Evolutionary conservation across 1,284 basidiomycete species (phyloP), one percentile per base, ranked within the genome.

Genomic region (Trametes hirsuta): DNA sequence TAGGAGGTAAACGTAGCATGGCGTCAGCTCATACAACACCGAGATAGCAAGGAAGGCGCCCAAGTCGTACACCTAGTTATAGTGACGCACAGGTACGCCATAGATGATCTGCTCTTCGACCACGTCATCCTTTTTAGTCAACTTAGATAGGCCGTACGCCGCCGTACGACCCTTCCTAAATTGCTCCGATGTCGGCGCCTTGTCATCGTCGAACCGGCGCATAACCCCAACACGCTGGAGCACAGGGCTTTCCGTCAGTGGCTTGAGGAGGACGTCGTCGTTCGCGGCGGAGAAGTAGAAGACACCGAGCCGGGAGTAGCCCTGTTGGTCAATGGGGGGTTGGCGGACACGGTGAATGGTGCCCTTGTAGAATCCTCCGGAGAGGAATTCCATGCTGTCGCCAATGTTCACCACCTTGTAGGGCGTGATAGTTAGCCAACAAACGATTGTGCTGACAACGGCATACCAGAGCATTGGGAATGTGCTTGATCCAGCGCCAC

Each of bases 401-500:
- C 79, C 79, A 40, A 76, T 76, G 66, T 81, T 81, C 56, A 81
- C 70, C 36, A 76, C 69, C 75, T 77, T 1, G 12, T 2, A 12
- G 9, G 21, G 8, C 42, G 30, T 34, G 46, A 18, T 14, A 24
- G 4, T 2, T 24, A 30, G 9, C 5, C 22, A 14, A 34, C 15
- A 18, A 10, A 24, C 4, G 8, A 6, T 22, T 25, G 5, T 30
- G 3, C 21, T n/a, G 11, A 30, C 11, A 30, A 30, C 30, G 30
- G 59, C 75, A 41, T 63, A 85, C 84, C 40, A 86, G 67, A 0
- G 83, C 84, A 58, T 87, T 85, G 6, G 84, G 81, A 18, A 86
- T 76, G 65, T 87, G 84, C 59, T 72, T 79, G 15, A 85, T 74
- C 83, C 84, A 88, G 55, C 79, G 79, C 86, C 85, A 88, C 30